phyloP scores from a whole-genome alignment of 306 rosid genomes.

The Vicia faba region DNA sequence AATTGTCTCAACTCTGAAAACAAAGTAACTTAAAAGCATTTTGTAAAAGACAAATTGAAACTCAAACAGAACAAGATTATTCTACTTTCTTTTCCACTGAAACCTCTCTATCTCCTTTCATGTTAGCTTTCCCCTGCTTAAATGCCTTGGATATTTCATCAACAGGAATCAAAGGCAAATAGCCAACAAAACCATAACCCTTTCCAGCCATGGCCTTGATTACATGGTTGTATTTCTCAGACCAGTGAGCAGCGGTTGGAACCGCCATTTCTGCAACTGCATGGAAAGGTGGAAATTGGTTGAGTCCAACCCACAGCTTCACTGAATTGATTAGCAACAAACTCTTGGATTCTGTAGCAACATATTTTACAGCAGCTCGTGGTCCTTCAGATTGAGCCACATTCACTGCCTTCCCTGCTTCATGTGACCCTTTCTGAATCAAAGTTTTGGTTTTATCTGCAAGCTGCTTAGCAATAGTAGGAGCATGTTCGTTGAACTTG shows the following conservation, averaged over 20 bases:
- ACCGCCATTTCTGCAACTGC: slow-evolving; percentile 53
- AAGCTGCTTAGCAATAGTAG: slow-evolving; percentile 57
- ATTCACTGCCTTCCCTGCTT: slow-evolving; percentile 43
- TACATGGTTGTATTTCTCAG: slow-evolving; percentile 61
- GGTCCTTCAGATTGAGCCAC: slow-evolving; percentile 67
- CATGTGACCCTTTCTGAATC: slow-evolving; percentile 41
- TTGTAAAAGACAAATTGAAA: neutral
- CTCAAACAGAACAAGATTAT: slow-evolving; percentile 50
- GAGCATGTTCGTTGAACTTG: slow-evolving; percentile 65
- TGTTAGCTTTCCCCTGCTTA: slow-evolving; percentile 40
- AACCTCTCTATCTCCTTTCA: slow-evolving; percentile 34
- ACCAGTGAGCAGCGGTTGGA: slow-evolving; percentile 52
- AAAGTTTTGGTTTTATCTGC: slow-evolving; percentile 39
- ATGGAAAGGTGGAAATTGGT: slow-evolving; percentile 54
- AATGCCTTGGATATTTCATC: slow-evolving; percentile 58
- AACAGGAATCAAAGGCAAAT: slow-evolving; percentile 71
- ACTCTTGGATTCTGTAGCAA: slow-evolving; percentile 58
- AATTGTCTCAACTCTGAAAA: neutral
- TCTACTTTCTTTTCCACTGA: slow-evolving; percentile 34
- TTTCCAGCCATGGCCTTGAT: slow-evolving; percentile 52
- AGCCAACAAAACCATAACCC: slow-evolving; percentile 54
- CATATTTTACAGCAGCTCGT: slow-evolving; percentile 54
- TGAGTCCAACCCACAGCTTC: slow-evolving; percentile 55
- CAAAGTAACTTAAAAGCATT: slow-evolving; percentile 10
- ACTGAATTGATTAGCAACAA: slow-evolving; percentile 48